Base-by-base conservation (phyloP, 1,284 basidiomycete genomes). In the Leccinum pachyderme region DNA sequence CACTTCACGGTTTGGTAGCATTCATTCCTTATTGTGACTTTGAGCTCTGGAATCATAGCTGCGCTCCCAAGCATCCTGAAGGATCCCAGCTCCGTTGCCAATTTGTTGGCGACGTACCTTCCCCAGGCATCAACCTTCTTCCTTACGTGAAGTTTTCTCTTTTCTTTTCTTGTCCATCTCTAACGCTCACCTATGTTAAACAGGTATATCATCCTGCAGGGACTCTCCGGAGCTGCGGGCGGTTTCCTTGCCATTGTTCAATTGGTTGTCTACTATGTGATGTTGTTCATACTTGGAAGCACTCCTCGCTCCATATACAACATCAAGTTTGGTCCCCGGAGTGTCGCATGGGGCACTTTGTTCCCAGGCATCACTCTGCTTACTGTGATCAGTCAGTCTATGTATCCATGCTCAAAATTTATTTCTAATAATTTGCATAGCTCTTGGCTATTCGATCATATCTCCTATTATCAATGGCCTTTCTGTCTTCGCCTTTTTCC, bases 391-490 rank as follows among this genome's bases (percentile, higher is more conserved):
- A 80, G 89, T 91, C 57, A 64, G 87, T 80, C 33, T 27, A 28
- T 6, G 4, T 28, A 5, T 27, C 24, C 2, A 4, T 37, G 24
- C 8, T 11, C 13, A 18, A 43, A 45, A 22, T 41, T 29, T 11
- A 18, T 39, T 29, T 41, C 53, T 64, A 25, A 71, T 18, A 8
- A 50, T n/a, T 48, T 29, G 7, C 53, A 15, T 57, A 87, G 85
- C 82, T 4, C 69, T 87, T 39, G 86, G 84, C 3, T 99, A 99
- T 76, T 89, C 87, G 50, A 82, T 97, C 69, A 96, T 99, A 63
- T 88, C 93, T 2, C 96, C 96, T 0, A 82, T 99, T 66, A 91
- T 98, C 75, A 96, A 93, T 66, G 95, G 95, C 13, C 86, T 99
- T 49, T 87, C 93, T 2, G 83, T 84, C 54, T 78, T 81, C 46